Evolutionary conservation across 352 stramenopile species (phyloP), one percentile per base, ranked within the genome.

Genomic region (Phytophthora cryptogea): DNA sequence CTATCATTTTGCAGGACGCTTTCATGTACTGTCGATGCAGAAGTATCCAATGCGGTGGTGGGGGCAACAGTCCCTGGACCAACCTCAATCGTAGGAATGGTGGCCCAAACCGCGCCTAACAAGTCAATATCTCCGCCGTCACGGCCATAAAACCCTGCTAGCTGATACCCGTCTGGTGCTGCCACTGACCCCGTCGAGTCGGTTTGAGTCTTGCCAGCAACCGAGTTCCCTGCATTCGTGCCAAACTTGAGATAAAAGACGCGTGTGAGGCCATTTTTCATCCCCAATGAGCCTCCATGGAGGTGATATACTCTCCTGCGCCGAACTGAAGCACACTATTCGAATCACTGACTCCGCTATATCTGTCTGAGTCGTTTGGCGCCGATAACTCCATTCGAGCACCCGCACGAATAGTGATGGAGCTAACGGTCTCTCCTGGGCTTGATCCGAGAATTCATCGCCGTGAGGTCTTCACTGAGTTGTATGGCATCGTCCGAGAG

Each of bases 171-270:
- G 1, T 23, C 20, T 2, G 20, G 20, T 23, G 20, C 20, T 23
- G 20, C 2, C 20, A 23, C 20, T 23, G 20, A 23, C 20, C 20
- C 20, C 20, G 20, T 2, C 20, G 20, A 23, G 20, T 23, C 20
- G 20, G 20, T 23, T 2, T 23, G 20, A 23, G 20, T 23, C 1
- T 2, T 2, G 20, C 20, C 44, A 4, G 44, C 1, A 6, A 52
- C n/a, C n/a, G 44, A 30, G 11, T 52, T 59, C 4, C 52, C 52
- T 0, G 52, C 30, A n/a, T 41, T 59, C 17, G 52, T 59, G 10
- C 28, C 41, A 11, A 59, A 59, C 10, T 32, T 59, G 17, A 52
- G 16, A 20, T 59, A 59, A 41, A 59, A 59, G 37, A 59, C 45
- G 11, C 52, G 40, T 9, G 52, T 59, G 32, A 52, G 52, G 11